Percentiles rank a stretch among this genome's conserved stretches.
These are phyloP conservation scores for Moniliella sp. DNA, from an alignment of 1,284 basidiomycete species.

Conservation along the genomic window DNA sequence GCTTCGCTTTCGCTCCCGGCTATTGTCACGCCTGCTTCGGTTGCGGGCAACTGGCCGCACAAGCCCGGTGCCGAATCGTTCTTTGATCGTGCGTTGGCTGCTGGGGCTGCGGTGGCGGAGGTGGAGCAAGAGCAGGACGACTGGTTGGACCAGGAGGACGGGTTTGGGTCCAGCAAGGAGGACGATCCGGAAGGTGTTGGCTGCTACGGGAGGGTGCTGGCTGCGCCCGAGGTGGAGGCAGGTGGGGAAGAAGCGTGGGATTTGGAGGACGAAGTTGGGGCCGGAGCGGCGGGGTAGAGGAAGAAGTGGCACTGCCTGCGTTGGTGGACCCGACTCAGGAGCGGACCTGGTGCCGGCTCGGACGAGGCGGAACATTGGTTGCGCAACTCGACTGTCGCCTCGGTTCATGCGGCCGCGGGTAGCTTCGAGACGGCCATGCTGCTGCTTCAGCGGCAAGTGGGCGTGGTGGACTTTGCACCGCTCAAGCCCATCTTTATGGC, in stretches of 20 bases:
- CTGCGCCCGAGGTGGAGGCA: no score
- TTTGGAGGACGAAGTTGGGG: constrained; percentile 22
- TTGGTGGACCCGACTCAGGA: no score
- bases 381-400: constrained; percentile 80
- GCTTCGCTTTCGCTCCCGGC: no score
- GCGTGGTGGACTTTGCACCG: constrained; percentile 64
- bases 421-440: constrained; percentile 95
- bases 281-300: no score
- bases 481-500: constrained; percentile 74
- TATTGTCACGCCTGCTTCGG: constrained; percentile 53
- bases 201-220: no score
- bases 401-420: constrained; percentile 88
- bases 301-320: no score
- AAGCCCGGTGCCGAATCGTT: constrained; percentile 65
- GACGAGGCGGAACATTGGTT: constrained; percentile 79
- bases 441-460: constrained; percentile 80
- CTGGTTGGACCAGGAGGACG: constrained; percentile 47
- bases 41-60: constrained; percentile 61
- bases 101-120: constrained; percentile 36
- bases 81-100: constrained; percentile 66
- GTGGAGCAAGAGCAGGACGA: constrained; percentile 30
- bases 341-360: constrained; percentile 47
- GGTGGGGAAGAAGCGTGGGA: no score
- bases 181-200: constrained; percentile 40
- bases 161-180: constrained; percentile 35